A percentile compares a stretch with the other conserved stretches of the same genome.
Conservation (phyloP, 108 stramenopile genomes). For the Cyclotella baltica region DNA sequence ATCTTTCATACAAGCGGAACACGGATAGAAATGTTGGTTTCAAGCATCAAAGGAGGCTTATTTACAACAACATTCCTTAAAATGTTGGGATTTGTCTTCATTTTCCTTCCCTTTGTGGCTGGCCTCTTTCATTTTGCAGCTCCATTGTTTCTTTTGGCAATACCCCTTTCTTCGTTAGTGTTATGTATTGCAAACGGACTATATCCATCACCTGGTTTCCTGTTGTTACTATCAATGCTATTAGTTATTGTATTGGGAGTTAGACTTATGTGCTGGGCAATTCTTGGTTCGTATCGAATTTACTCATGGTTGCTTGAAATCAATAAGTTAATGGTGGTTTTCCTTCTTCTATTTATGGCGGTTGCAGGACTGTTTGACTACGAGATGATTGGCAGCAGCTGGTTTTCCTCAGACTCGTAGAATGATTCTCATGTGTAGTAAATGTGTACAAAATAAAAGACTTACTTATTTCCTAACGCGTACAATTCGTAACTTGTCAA, state of each 20-base stretch:
- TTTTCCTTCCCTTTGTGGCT: neutral
- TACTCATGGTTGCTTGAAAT: neutral
- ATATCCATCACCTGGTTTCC: neutral
- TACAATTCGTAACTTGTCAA: too few species aligned
- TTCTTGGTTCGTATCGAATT: neutral
- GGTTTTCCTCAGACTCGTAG: neutral
- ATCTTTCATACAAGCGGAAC: neutral
- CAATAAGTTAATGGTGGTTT: neutral
- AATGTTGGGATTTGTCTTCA: neutral
- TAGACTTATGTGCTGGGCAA: neutral
- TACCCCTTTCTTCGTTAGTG: slow-evolving; percentile 5
- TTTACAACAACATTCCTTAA: neutral
- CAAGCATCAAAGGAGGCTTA: neutral
- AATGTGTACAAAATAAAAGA: neutral
- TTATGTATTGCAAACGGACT: neutral
- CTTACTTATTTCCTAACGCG: too few species aligned
- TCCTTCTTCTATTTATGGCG: neutral
- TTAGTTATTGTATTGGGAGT: neutral
- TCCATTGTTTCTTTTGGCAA: neutral
- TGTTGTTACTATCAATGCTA: neutral
- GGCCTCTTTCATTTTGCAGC: slow-evolving; percentile 1
- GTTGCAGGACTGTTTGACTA: neutral
- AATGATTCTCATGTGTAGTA: neutral
- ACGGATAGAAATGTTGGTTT: neutral
- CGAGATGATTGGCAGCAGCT: neutral